Evolutionary conservation across 495 filamentous ascomycete genomes (phyloP).

Genomic region (Glarea lozoyensis): DNA sequence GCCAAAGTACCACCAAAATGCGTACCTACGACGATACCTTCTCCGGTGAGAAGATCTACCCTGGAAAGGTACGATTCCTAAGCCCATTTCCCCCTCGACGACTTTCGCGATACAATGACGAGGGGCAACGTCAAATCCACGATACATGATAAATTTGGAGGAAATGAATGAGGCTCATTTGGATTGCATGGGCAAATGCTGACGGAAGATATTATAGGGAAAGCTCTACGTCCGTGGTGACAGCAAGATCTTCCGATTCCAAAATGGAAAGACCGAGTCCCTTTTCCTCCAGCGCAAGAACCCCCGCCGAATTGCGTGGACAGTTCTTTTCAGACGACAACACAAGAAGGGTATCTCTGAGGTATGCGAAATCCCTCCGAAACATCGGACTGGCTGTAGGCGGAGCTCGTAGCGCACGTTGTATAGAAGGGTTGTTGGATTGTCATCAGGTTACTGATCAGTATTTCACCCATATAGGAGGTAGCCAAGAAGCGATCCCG

Average conservation of each 20-base stretch:
- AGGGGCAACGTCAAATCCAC: too few relatives aligned
- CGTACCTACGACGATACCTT: conserved; percentile 85
- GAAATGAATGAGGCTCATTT: conserved; percentile 6
- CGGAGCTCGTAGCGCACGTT: too few relatives aligned
- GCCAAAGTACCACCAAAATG: conserved; percentile 22
- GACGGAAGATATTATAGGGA: conserved; percentile 49
- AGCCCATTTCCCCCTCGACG: too few relatives aligned
- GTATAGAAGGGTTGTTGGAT: background rate
- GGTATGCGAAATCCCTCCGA: conserved; percentile 51
- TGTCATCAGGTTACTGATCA: background rate
- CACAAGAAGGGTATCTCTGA: conserved; percentile 99
- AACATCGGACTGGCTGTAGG: conserved; percentile 9
- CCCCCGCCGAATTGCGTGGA: conserved; percentile 98
- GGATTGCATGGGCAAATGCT: conserved; percentile 16
- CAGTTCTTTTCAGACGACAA: conserved; percentile 91
- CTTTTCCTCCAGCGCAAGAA: conserved; percentile 99
- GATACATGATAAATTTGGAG: too few relatives aligned
- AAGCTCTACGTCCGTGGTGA: conserved; percentile 99
- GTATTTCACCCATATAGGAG: conserved; percentile 53
- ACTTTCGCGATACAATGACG: too few relatives aligned
- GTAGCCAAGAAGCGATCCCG: conserved; percentile 98
- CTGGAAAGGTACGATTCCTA: conserved; percentile 78
- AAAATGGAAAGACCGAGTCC: conserved; percentile 99
- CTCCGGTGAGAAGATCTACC: conserved; percentile 97
- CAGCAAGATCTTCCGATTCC: conserved; percentile 99